These are phyloP conservation scores for Monosporascus sp. DNA, from an alignment of 2,329 filamentous ascomycete species.

Conservation along the genomic window DNA sequence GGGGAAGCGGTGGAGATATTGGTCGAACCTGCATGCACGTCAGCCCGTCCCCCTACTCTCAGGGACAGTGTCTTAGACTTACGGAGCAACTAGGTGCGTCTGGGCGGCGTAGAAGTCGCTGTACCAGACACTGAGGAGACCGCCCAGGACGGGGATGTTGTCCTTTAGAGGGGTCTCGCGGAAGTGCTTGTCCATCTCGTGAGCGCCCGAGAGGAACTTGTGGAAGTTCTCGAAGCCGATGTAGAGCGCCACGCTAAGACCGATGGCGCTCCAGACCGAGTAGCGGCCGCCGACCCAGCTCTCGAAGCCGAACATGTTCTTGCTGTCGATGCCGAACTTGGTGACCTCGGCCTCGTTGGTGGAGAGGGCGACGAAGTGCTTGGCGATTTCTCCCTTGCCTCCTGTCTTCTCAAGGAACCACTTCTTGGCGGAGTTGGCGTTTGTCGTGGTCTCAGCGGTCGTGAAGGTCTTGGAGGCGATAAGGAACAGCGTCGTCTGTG, in stretches of 20 bases:
- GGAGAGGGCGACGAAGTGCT: slow-evolving; percentile 97
- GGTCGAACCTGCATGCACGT: slow-evolving; percentile 66
- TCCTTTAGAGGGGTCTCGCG: slow-evolving; percentile 80
- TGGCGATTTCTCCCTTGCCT: slow-evolving; percentile 82
- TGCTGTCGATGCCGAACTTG: slow-evolving; percentile 97
- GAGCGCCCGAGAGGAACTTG: slow-evolving; percentile 87
- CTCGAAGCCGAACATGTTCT: slow-evolving; percentile 99
- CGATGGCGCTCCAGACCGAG: slow-evolving; percentile 98
- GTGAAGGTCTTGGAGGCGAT: slow-evolving; percentile 99
- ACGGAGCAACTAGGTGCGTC: slow-evolving; percentile 94
- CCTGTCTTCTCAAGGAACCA: slow-evolving; percentile 87
- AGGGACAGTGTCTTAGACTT: slow-evolving; percentile 34
- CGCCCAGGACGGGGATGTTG: slow-evolving; percentile 91
- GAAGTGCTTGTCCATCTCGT: slow-evolving; percentile 99
- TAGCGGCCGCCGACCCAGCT: slow-evolving; percentile 98
- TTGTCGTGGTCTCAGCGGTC: slow-evolving; percentile 93
- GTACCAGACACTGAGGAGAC: slow-evolving; percentile 96
- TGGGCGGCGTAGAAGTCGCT: slow-evolving; percentile 98
- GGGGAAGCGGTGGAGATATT: slow-evolving; percentile 98
- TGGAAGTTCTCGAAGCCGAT: slow-evolving; percentile 98
- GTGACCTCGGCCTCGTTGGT: slow-evolving; percentile 93
- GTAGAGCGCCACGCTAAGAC: slow-evolving; percentile 88
- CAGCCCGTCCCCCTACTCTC: neutral
- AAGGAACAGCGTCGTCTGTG: slow-evolving; percentile 98
- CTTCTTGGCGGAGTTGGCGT: slow-evolving; percentile 92